Evolutionary conservation across 768 basidiomycete genomes (phyloP), one percentile per base, ranked within the genome.

Genomic region (Glaciozyma martinii): DNA sequence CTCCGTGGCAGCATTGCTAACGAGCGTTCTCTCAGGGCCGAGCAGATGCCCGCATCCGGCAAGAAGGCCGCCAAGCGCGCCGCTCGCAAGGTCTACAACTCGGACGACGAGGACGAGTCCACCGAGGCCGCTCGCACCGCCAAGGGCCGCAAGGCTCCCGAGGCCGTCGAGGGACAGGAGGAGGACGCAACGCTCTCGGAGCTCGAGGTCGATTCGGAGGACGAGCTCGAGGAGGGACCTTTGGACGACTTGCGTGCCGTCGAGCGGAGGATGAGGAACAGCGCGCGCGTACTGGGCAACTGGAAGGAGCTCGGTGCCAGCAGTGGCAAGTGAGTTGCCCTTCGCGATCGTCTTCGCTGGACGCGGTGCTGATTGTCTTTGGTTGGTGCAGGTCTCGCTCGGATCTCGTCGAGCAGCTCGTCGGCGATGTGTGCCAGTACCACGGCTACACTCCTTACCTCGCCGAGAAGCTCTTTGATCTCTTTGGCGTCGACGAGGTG

Each of bases 361-460:
- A 15, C 50, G 58, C 37, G 27, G 23, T 25, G 6, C 56, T 54
- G 47, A 59, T 29, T 33, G 19, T 5, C 37, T 2, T 2, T 27
- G 6, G 18, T 3, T 23, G 27, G 19, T 53, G 44, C 74, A 95
- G 94, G 69, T 83, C 90, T 65, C 82, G 95, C 40, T 84, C 90
- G 42, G 94, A 99, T 73, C 93, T 97, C 69, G 82, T 87, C 37
- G 85, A 86, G 49, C 94, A 97, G 75, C 79, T 99, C 56, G 78
- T 92, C 16, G 80, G 85, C 32, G 95, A 99, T 72, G 91, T 98
- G 70, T 86, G 86, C 30, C 91, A 83, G 73, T 98, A 99, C 79
- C 98, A 97, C 74, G 95, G 95, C 33, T 99, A 99, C 79, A 98
- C 97, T 72, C 86, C 88, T 9, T 98, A 92, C 79, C 82, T 99